Evolutionary conservation across 2,329 filamentous ascomycete species (phyloP), one percentile per base, ranked within the genome.

Genomic region (Colletotrichum sp.): DNA sequence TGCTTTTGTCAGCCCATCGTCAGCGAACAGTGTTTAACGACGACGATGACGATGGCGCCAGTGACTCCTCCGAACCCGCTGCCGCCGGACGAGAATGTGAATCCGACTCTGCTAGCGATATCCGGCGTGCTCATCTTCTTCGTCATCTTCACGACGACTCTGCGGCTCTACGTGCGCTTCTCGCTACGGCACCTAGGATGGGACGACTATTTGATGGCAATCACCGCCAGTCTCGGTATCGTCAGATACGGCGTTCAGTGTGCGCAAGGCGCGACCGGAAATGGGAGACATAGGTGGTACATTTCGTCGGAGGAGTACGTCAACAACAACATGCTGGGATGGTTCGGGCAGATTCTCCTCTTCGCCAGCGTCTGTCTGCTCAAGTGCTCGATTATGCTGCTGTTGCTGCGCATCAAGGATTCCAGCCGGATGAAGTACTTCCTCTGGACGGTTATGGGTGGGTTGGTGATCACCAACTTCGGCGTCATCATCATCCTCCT

Each of bases 341-440:
- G 85, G 85, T 79, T 83, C 60, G 84, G 83, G 5, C 85, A 87
- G 79, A 80, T 87, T 16, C 79, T 86, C 24, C 81, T 88, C 4
- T 88, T 87, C 73, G 79, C 81, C 13, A 83, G 82, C 55, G 83
- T 87, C 39, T 85, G 83, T 52, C 71, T 87, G 2, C 80, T 88
- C 62, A 88, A 88, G 72, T 80, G 84, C 32, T 87, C 85, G 5
- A 87, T 88, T 66, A 82, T 85, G 77, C 75, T 87, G 15, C 79
- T 88, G 10, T 78, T 87, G 2, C 78, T 87, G 6, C 83, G 86
- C 16, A 86, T 88, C 79, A 86, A 86, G 75, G 80, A 84, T 59
- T 83, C 83, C 4, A 81, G 64, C 65, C 63, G 67, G 52, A 77
- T 86, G 15, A 82, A 78, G 67, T 81, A 78, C 10, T 79, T 82